Evolutionary conservation across 2,329 filamentous ascomycete genomes (phyloP).

Genomic region (Fusarium sulawesiense): DNA sequence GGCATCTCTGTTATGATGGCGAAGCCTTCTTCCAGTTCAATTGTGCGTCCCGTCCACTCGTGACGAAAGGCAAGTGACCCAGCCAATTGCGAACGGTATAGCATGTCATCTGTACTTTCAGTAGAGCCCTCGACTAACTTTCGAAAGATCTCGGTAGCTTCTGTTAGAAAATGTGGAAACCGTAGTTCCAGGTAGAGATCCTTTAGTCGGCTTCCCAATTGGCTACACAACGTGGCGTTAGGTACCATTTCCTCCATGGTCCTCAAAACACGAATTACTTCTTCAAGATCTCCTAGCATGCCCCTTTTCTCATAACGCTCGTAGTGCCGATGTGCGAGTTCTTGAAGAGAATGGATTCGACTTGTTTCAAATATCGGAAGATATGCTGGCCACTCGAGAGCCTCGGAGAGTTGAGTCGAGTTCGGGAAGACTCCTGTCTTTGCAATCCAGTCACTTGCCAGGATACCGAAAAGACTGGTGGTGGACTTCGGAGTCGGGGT

Average conservation of each 20-base stretch:
- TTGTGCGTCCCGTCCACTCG: background rate
- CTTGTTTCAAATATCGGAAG: background rate
- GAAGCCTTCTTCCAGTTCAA: background rate
- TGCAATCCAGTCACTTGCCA: background rate
- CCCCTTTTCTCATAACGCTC: background rate
- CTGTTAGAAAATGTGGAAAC: background rate
- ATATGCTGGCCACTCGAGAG: background rate
- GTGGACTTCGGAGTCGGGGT: accelerated
- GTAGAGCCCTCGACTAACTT: background rate
- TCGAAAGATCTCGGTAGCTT: background rate
- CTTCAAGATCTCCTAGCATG: background rate
- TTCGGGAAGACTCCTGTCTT: background rate
- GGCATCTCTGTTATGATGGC: accelerated
- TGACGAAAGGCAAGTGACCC: background rate
- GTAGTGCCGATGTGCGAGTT: background rate
- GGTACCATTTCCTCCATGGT: background rate
- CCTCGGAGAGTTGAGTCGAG: background rate
- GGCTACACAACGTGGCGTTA: background rate
- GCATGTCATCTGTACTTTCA: accelerated
- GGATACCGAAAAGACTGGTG: background rate
- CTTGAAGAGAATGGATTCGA: background rate
- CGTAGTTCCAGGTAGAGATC: background rate
- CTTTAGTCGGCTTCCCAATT: background rate
- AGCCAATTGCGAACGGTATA: background rate
- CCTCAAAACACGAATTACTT: background rate